Base-by-base conservation (phyloP, 2,329 filamentous ascomycete species). In the Biscogniauxia marginata region DNA sequence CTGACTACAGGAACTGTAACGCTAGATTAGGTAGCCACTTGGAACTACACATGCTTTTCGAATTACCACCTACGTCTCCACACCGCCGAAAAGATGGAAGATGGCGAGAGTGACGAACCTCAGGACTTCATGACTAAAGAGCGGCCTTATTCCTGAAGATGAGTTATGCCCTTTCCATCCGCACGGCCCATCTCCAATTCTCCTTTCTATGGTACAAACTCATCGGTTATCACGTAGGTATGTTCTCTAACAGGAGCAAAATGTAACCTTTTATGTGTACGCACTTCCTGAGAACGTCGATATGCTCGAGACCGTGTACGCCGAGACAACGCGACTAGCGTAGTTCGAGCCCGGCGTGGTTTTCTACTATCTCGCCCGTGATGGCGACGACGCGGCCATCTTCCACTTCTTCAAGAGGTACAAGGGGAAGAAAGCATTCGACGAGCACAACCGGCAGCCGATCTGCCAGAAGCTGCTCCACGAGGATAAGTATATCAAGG, bases 361-460 rank as follows among this genome's bases (percentile, higher is more conserved):
- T 19, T 65, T 69, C 46, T 73, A 71, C 52, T 68, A 63, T 58
- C 54, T 72, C 13, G 58, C 60, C 19, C 57, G 68, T 22, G 70
- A 72, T 51, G 19, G 21, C 3, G 65, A 67, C 44, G 65, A 73
- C 48, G 60, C 60, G 6, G 65, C 50, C 23, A 53, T 71, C n/a
- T 73, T 73, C 51, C 66, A 73, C 47, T 71, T 72, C 58, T 72
- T 71, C 52, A 69, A 72, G 59, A 63, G 65, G 43, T 73, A 71
- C 39, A 66, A 58, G 22, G 63, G 61, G 7, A 60, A 56, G 39
- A 49, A 59, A 24, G 69, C 67, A 5, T 72, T 73, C 49, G 65
- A 70, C 1, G 61, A 59, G 30, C 70, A 73, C 50, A 71, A 67
- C 50, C 39, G 55, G 3, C 64, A 67, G 55, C 66, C 68, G 0